Conservation (phyloP, 306 rosid genomes). For the Rosa lucieae region DNA sequence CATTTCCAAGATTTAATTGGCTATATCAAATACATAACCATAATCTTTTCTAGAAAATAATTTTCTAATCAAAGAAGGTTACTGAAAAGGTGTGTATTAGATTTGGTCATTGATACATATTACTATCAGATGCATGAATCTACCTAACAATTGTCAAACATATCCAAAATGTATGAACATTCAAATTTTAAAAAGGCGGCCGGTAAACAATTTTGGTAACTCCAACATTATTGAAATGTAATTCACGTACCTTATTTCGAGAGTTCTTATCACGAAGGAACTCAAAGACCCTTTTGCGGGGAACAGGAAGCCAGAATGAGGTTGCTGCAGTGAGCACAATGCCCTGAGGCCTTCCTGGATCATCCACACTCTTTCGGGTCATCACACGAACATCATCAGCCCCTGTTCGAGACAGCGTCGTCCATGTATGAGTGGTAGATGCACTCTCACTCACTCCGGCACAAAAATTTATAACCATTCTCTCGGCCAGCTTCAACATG, state of each 20-base stretch:
- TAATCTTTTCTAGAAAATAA: neutral
- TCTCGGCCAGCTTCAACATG: slow-evolving; percentile 91
- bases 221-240: no score
- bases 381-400: slow-evolving; percentile 91
- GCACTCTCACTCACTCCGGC: slow-evolving; percentile 69
- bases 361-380: slow-evolving; percentile 87
- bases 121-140: neutral
- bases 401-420: slow-evolving; percentile 75
- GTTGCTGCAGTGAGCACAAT: slow-evolving; percentile 98
- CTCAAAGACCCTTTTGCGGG: slow-evolving; percentile 77
- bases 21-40: neutral
- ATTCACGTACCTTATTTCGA: slow-evolving; percentile 65
- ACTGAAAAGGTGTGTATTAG: neutral
- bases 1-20: neutral
- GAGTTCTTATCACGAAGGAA: slow-evolving; percentile 88
- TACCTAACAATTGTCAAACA: neutral
- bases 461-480: slow-evolving; percentile 95
- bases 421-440: slow-evolving; percentile 92
- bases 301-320: slow-evolving; percentile 88
- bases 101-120: neutral
- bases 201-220: neutral
- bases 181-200: neutral
- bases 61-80: neutral
- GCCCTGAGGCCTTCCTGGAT: slow-evolving; percentile 92
- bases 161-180: neutral